Evolutionary conservation across 768 basidiomycete genomes (phyloP).

Genomic region (Pulveroboletus sp.): DNA sequence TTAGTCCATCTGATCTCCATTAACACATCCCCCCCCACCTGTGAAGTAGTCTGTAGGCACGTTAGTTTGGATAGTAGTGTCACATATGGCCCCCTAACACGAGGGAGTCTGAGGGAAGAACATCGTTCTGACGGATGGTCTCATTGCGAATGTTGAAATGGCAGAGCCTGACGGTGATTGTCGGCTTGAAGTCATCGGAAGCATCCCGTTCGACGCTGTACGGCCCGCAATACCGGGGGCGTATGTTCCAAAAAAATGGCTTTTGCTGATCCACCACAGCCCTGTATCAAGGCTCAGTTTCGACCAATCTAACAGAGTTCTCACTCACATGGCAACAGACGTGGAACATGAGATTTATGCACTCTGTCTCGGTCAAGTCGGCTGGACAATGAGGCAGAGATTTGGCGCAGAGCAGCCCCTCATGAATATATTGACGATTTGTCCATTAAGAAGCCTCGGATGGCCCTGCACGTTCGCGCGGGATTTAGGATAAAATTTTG

Average conservation of each 20-base stretch:
- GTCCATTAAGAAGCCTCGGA: slow-evolving; percentile 38
- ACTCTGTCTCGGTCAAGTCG: slow-evolving; percentile 44
- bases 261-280: slow-evolving; percentile 8
- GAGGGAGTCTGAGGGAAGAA: slow-evolving; percentile 2
- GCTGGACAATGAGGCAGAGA: slow-evolving; percentile 41
- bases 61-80: not conserved
- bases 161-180: not conserved
- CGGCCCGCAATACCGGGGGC: slow-evolving; percentile 16
- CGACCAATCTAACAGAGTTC: not conserved
- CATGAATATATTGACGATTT: slow-evolving; percentile 27
- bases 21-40: slow-evolving; percentile 7
- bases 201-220: slow-evolving; percentile 13
- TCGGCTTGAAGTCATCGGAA: not conserved
- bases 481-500: slow-evolving; percentile 39
- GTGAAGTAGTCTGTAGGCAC: not conserved
- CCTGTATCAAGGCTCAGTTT: slow-evolving; percentile 2
- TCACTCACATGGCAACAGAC: slow-evolving; percentile 23
- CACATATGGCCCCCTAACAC: slow-evolving; percentile 6
- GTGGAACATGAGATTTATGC: slow-evolving; percentile 39
- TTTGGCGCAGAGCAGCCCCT: slow-evolving; percentile 27
- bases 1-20: slow-evolving; percentile 8
- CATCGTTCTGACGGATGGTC: not conserved
- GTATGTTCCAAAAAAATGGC: slow-evolving; percentile 14
- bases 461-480: slow-evolving; percentile 38
- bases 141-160: not conserved